Evolutionary conservation across 169 alveolate genomes (phyloP), one percentile per base, ranked within the genome.

Genomic region (Plasmodium billcollinsi): DNA sequence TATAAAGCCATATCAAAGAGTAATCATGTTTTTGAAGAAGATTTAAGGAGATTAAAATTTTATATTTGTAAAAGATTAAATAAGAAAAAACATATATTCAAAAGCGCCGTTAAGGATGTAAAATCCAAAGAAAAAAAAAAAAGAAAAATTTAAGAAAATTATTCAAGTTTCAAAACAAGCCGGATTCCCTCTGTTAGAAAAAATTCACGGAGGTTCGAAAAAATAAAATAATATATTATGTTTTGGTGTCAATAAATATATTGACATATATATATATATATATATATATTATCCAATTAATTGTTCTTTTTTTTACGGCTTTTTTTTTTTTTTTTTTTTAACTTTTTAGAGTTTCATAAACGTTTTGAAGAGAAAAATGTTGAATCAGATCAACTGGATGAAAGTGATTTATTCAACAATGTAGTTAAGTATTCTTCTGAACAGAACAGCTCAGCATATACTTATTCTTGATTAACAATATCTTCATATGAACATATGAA

Each of bases 401-500:
- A 76, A 43, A 62, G 56, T 7, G 89, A 76, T 9, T 43, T 76
- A 45, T 76, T 76, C 20, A 75, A 76, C 21, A 7, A n/a, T 20
- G 49, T 9, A 29, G 75, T 67, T n/a, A 61, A 33, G 45, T 15
- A 67, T 43, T 21, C 90, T 9, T 52, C 52, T 18, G 90, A 80
- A n/a, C n/a, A 67, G 43, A 80, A 80, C 49, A 67, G 63, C n/a
- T 80, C 90, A 1, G 83, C 67, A 21, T 80, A 80, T 47, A 80
- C 90, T 4, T 80, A 80, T 72, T 80, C 90, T 33, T 80, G 83
- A 8, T 71, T 80, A 67, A 69, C 90, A 21, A 33, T 80, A 29
- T 67, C 90, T 11, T 66, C 61, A 9, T 80, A 67, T 47, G 90
- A 80, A 49, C 39, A 69, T 54, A 26, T 80, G 21, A 52, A 69